Percentiles rank a stretch among this genome's conserved stretches.
These are phyloP conservation scores for Cyberlindnera japonica DNA, from an alignment of 805 yeast species.

Conservation along the genomic window DNA sequence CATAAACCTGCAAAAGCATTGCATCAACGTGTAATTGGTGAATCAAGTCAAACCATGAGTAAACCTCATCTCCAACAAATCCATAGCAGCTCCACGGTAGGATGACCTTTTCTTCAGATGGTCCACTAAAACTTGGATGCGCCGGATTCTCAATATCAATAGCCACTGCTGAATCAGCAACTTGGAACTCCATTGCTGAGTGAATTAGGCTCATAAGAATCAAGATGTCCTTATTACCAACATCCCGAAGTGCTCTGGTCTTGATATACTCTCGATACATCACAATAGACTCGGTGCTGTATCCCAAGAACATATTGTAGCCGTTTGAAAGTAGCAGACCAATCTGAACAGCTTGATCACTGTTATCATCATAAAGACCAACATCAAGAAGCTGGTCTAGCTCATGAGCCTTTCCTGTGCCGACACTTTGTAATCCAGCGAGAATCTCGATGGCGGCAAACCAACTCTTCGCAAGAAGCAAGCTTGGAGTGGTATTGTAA, in stretches of 20 bases:
- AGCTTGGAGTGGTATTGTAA: conserved; percentile 29
- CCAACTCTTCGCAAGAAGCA: conserved; percentile 51
- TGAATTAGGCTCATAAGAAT: conserved; percentile 26
- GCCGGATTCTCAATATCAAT: conserved; percentile 16
- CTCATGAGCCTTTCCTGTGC: conserved; percentile 47
- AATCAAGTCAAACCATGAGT: conserved; percentile 28
- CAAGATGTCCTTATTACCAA: conserved; percentile 21
- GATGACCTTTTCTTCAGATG: neutral
- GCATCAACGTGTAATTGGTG: conserved; percentile 35
- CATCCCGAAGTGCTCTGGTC: conserved; percentile 7
- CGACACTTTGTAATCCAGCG: conserved; percentile 52
- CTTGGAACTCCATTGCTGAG: conserved; percentile 27
- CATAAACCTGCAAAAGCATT: conserved; percentile 33
- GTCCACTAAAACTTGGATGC: conserved; percentile 19
- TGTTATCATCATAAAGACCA: conserved; percentile 22
- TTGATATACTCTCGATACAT: conserved; percentile 28
- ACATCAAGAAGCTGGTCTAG: conserved; percentile 32
- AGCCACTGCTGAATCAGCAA: conserved; percentile 15
- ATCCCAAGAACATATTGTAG: conserved; percentile 28
- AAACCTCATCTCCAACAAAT: conserved; percentile 16
- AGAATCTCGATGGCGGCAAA: conserved; percentile 52
- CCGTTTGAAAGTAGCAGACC: conserved; percentile 27
- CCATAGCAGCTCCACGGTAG: conserved; percentile 24
- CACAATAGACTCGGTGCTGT: conserved; percentile 27
- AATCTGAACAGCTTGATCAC: conserved; percentile 21